Conservation (phyloP, 2,329 filamentous ascomycete species). For the Lasiodiplodia sp. region DNA sequence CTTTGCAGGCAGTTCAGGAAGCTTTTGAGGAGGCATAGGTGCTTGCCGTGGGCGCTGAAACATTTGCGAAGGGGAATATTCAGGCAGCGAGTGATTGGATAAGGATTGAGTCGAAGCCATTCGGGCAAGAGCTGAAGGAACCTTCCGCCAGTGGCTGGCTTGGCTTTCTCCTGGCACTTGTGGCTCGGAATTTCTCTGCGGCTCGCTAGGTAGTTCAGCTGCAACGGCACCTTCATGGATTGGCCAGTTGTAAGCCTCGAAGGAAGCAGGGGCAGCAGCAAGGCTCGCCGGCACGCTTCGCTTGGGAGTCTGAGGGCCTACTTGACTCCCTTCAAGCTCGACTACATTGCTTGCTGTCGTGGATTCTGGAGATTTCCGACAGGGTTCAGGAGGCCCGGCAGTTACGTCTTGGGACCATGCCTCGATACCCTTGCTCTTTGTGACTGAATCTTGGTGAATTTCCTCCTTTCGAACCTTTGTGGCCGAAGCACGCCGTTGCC, state of each 20-base stretch:
- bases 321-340: slow-evolving; percentile 9
- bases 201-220: slow-evolving; percentile 1
- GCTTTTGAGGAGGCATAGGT: slow-evolving; percentile 4
- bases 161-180: background rate
- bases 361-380: background rate
- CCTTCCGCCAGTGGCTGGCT: slow-evolving; percentile 12
- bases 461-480: background rate
- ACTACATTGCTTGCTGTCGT: background rate
- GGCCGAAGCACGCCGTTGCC: background rate
- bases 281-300: slow-evolving; percentile 6
- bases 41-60: slow-evolving; percentile 11
- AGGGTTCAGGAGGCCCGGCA: background rate
- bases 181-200: background rate
- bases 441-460: background rate
- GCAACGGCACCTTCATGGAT: background rate
- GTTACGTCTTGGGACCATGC: background rate
- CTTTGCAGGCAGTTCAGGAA: slow-evolving; percentile 12
- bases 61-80: slow-evolving; percentile 18
- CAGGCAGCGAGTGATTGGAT: slow-evolving; percentile 8
- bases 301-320: background rate
- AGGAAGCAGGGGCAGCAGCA: slow-evolving; percentile 13
- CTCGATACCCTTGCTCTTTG: background rate
- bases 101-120: slow-evolving; percentile 17
- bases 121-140: slow-evolving; percentile 14
- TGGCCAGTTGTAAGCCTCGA: slow-evolving; percentile 7